A percentile compares a stretch with the other conserved stretches of the same genome.
Conservation (phyloP, 345 rosid species). For the Pseudoturritis turrita region DNA sequence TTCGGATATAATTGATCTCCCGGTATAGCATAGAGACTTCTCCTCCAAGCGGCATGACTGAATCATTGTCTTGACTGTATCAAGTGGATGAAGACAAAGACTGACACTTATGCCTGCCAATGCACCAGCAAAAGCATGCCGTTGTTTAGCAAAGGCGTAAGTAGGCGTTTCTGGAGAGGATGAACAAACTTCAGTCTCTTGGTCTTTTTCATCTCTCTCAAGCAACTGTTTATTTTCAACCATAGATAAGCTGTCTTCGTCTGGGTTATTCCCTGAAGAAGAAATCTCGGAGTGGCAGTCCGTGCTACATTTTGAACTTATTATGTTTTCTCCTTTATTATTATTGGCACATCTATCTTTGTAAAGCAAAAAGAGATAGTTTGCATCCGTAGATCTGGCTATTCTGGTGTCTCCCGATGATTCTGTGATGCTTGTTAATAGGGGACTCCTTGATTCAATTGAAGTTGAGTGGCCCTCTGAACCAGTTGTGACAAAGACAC, state of each 20-base stretch:
- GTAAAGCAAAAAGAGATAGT: constrained; percentile 35
- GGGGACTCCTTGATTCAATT: constrained; percentile 28
- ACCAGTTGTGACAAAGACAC: constrained; percentile 12
- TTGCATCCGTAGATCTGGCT: constrained; percentile 37
- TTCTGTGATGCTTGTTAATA: constrained; percentile 12
- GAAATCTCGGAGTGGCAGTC: constrained; percentile 34
- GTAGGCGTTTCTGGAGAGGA: constrained; percentile 33
- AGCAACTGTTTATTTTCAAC: constrained; percentile 15
- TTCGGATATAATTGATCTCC: constrained; percentile 75
- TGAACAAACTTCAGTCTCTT: constrained; percentile 24
- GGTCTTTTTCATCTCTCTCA: constrained; percentile 23
- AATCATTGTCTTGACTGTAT: constrained; percentile 74
- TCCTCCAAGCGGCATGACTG: constrained; percentile 77
- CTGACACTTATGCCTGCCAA: constrained; percentile 78
- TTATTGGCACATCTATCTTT: constrained; percentile 33
- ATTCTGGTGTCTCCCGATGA: constrained; percentile 8
- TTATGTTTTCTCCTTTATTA: constrained; percentile 14
- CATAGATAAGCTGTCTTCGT: constrained; percentile 15
- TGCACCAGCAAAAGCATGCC: constrained; percentile 95
- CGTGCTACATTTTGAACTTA: constrained; percentile 31
- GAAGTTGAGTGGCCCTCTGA: constrained; percentile 17
- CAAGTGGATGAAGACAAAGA: constrained; percentile 90
- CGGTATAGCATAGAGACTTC: constrained; percentile 56
- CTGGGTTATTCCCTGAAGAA: constrained; percentile 28
- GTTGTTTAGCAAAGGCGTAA: constrained; percentile 51